These are phyloP conservation scores for Vicia faba DNA, from an alignment of 306 rosid species.

Conservation along the genomic window DNA sequence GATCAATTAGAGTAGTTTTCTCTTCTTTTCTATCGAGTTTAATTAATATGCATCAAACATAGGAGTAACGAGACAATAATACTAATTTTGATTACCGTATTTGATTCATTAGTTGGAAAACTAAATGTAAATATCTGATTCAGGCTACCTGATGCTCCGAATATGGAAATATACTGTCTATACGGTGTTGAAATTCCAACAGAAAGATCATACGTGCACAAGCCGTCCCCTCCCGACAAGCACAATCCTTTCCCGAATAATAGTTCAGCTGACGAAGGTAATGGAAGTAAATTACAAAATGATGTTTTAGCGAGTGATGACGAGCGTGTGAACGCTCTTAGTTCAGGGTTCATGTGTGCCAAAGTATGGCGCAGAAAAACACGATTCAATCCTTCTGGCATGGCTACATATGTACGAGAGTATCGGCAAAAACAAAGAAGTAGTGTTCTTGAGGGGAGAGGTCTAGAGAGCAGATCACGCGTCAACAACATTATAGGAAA, in stretches of 20 bases:
- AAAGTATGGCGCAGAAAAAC: conserved; percentile 82
- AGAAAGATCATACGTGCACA: conserved; percentile 58
- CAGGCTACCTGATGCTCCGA: conserved; percentile 76
- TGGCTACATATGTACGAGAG: conserved; percentile 61
- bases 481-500: conserved; percentile 64
- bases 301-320: conserved; percentile 72
- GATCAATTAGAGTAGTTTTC: no score
- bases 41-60: no score
- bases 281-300: conserved; percentile 42
- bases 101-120: background rate
- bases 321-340: conserved; percentile 55
- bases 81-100: conserved; percentile 9
- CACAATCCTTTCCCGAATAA: conserved; percentile 58
- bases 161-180: conserved; percentile 74
- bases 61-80: background rate
- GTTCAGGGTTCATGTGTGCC: conserved; percentile 84
- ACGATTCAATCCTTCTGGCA: conserved; percentile 73
- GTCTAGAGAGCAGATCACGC: conserved; percentile 54
- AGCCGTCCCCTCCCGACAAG: conserved; percentile 51
- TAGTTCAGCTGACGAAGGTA: conserved; percentile 54
- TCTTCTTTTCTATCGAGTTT: no score
- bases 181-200: conserved; percentile 76
- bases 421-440: conserved; percentile 53
- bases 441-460: conserved; percentile 58
- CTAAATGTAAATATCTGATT: conserved; percentile 31